Base-by-base conservation (phyloP, 257 asterid genomes). In the Paraleonurus japonicus region DNA sequence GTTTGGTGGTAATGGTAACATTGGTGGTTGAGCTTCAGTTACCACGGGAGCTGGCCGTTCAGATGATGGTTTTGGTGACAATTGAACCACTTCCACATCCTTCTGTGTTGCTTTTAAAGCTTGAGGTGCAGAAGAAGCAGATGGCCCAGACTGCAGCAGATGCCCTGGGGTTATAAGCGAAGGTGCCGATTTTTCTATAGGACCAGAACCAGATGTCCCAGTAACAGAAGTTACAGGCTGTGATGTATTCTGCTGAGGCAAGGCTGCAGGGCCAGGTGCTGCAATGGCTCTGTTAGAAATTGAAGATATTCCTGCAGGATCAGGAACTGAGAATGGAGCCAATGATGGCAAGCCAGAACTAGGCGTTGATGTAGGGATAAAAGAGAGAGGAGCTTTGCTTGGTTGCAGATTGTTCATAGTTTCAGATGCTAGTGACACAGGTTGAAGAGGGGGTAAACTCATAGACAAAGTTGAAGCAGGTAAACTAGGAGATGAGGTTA, bases 81-180 rank as follows among this genome's bases (percentile, higher is more conserved):
- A 93, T 80, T 88, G 84, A 23, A 87, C 97, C 58, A 92, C 95
- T 79, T 95, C 96, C 37, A 95, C 95, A 74, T 92, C 98, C 43
- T 92, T 89, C 70, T 88, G 98, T 20, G 69, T 51, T 65, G 90
- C 80, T 78, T 80, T 94, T 20, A 76, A 65, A 47, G 88, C 64
- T 71, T 86, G 96, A 61, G 78, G 58, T 51, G 82, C 78, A 57
- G 88, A 54, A 75, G 59, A 82, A 9, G 82, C 19, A 64, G 87
- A 35, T 48, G 87, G 75, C 22, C 83, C 95, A 75, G 88, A 76
- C 20, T 86, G 94, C 75, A 89, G 75, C 37, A 95, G 95, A 80
- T 91, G 96, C 24, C 97, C 97, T 3, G 99, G 99, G 2, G 97
- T 95, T 81, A 92, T 70, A 10, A 95, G 90, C 15, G 83, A 83